Evolutionary conservation across 2,329 filamentous ascomycete species (phyloP).

Genomic region (Allantophomopsis cytisporea): DNA sequence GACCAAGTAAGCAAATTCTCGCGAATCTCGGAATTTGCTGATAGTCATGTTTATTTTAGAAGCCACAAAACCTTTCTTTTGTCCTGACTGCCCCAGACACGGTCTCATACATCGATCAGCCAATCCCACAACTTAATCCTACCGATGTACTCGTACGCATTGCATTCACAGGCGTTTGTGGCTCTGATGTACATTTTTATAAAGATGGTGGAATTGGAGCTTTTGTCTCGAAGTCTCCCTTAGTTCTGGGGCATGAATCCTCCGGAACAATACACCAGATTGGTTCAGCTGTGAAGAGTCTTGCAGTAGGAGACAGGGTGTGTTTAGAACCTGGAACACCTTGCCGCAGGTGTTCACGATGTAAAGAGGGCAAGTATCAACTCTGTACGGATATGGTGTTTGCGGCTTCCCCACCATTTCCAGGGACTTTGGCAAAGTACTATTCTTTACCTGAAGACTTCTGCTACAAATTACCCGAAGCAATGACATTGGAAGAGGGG

Average conservation of each 20-base stretch:
- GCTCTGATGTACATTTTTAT: conserved; percentile 30
- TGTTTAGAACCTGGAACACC: conserved; percentile 33
- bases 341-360: conserved; percentile 22
- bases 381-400: conserved; percentile 24
- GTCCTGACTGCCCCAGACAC: too few species aligned
- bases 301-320: conserved; percentile 28
- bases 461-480: conserved; percentile 21
- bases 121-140: too few species aligned
- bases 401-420: conserved; percentile 22
- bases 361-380: conserved; percentile 24
- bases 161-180: conserved; percentile 32
- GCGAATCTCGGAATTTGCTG: too few species aligned
- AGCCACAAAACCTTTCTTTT: too few species aligned
- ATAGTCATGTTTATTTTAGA: too few species aligned
- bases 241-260: conserved; percentile 32
- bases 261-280: conserved; percentile 26
- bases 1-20: too few species aligned
- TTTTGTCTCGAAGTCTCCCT: conserved; percentile 27
- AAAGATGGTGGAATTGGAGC: conserved; percentile 31
- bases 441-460: conserved; percentile 23
- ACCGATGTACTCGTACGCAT: conserved; percentile 28
- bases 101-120: too few species aligned
- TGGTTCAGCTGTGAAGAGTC: conserved; percentile 24
- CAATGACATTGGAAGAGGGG: conserved; percentile 16
- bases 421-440: conserved; percentile 23